These are phyloP conservation scores for Agroathelia rolfsii DNA, from an alignment of 1,284 basidiomycete species.

Conservation along the genomic window DNA sequence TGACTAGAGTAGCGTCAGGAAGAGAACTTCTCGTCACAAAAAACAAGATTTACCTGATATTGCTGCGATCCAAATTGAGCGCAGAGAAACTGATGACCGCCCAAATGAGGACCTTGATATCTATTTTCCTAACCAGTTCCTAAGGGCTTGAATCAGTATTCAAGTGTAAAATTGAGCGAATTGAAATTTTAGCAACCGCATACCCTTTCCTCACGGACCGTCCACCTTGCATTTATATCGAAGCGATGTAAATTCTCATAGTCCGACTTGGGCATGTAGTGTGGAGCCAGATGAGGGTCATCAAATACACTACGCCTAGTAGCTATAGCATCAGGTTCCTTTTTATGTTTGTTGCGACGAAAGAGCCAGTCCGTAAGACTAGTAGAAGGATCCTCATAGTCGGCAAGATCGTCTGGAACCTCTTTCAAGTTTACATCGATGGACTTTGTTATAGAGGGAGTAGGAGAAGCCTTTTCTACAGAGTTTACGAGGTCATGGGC, in stretches of 20 bases:
- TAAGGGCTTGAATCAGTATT: slow-evolving; percentile 13
- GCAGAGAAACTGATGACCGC: slow-evolving; percentile 36
- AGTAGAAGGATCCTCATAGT: no score
- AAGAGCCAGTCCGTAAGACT: no score
- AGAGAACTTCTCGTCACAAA: no score
- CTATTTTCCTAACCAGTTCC: slow-evolving; percentile 36
- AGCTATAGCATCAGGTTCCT: slow-evolving; percentile 21
- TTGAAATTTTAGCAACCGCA: slow-evolving; percentile 10
- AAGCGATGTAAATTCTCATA: slow-evolving; percentile 63
- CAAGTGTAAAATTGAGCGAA: neutral
- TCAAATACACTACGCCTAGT: slow-evolving; percentile 30
- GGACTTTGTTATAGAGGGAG: no score
- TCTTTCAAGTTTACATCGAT: no score
- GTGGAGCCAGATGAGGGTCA: slow-evolving; percentile 23
- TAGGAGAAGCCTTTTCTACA: no score
- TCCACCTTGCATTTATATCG: slow-evolving; percentile 60
- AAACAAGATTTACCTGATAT: no score
- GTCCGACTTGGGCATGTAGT: slow-evolving; percentile 42
- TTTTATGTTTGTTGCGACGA: no score
- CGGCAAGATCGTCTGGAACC: no score
- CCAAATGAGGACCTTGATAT: slow-evolving; percentile 39
- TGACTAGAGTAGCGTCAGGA: no score
- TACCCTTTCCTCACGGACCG: slow-evolving; percentile 53
- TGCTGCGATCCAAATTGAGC: slow-evolving; percentile 34
- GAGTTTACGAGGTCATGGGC: no score